Evolutionary conservation across 148 eudicot species (phyloP).

Genomic region (Chenopodium berlandieri): DNA sequence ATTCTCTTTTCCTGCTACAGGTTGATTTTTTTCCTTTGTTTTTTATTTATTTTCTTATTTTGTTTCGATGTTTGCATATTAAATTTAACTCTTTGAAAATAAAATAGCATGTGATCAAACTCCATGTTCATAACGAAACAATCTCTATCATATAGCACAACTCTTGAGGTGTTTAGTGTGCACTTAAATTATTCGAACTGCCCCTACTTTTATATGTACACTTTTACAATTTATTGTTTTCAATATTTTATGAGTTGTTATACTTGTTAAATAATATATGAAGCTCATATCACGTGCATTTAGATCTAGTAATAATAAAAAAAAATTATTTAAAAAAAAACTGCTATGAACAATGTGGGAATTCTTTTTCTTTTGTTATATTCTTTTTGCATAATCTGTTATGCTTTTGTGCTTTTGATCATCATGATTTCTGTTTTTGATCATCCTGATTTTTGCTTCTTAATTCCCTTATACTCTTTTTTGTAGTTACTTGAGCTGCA

Average conservation of each 20-base stretch:
- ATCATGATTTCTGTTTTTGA: background rate
- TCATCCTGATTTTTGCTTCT: background rate
- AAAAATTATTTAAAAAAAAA: too few relatives aligned
- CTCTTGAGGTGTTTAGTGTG: too few relatives aligned
- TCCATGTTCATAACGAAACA: background rate
- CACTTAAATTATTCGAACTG: too few relatives aligned
- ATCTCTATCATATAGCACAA: too few relatives aligned
- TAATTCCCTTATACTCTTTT: background rate
- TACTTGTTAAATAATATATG: too few relatives aligned
- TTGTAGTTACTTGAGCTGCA: conserved; percentile 63
- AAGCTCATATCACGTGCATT: too few relatives aligned
- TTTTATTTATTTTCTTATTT: background rate
- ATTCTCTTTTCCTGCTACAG: background rate
- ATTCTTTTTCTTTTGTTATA: background rate
- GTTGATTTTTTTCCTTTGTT: background rate
- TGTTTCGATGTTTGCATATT: background rate
- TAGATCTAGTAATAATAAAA: too few relatives aligned
- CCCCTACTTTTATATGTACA: too few relatives aligned
- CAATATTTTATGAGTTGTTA: too few relatives aligned
- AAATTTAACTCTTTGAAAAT: too few relatives aligned
- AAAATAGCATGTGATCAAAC: background rate
- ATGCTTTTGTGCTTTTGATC: background rate
- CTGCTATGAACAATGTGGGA: background rate
- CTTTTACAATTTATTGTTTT: too few relatives aligned
- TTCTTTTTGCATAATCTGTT: background rate